These are phyloP conservation scores for Fusarium tupiense DNA, from an alignment of 2,329 filamentous ascomycete genomes.

Conservation along the genomic window DNA sequence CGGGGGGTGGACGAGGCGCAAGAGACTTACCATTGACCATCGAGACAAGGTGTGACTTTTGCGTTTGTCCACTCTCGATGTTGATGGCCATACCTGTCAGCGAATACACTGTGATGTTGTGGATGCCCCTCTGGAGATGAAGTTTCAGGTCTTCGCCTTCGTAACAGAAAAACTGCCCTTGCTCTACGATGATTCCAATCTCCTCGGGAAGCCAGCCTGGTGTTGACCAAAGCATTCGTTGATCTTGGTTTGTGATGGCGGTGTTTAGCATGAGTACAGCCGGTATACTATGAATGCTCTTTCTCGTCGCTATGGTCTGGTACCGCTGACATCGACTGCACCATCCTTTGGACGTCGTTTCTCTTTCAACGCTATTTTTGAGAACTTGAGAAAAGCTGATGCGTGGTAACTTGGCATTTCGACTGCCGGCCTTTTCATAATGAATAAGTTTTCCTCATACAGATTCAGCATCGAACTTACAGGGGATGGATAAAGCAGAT, in stretches of 20 bases:
- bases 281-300: slow-evolving; percentile 84
- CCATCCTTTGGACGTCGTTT: slow-evolving; percentile 91
- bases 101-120: slow-evolving; percentile 89
- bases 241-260: slow-evolving; percentile 75
- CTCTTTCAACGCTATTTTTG: slow-evolving; percentile 91
- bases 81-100: slow-evolving; percentile 90
- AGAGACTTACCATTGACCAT: slow-evolving; percentile 77
- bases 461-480: slow-evolving; percentile 37
- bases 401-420: slow-evolving; percentile 62
- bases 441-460: slow-evolving; percentile 3
- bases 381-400: slow-evolving; percentile 87
- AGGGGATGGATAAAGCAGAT: slow-evolving; percentile 78
- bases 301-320: slow-evolving; percentile 85
- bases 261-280: slow-evolving; percentile 91
- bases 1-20: background rate
- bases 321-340: slow-evolving; percentile 92
- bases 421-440: slow-evolving; percentile 56
- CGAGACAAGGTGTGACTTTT: slow-evolving; percentile 90
- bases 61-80: slow-evolving; percentile 84
- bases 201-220: slow-evolving; percentile 93
- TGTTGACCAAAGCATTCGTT: slow-evolving; percentile 85
- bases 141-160: slow-evolving; percentile 89
- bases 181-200: slow-evolving; percentile 89
- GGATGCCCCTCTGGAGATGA: slow-evolving; percentile 80
- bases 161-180: slow-evolving; percentile 93